Base-by-base conservation (phyloP, 805 yeast genomes). In the Kuraishia piskuri region DNA sequence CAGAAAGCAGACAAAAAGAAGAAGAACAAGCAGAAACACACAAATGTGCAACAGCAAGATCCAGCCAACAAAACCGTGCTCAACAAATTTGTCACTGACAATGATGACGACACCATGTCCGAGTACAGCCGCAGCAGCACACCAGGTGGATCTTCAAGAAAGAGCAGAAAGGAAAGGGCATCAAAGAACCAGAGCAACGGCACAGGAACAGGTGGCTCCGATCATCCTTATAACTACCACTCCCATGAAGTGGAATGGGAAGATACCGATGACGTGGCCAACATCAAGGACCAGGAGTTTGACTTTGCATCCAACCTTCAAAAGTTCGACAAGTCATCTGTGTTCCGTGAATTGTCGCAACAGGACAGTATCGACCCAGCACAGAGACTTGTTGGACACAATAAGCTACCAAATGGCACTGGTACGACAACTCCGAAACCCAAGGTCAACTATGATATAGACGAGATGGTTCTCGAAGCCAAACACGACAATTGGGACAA, bases 261-360 rank as follows among this genome's bases (percentile, higher is more conserved):
- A 83, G 76, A 73, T 52, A 53, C 56, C 9, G 80, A 74, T 46
- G 80, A 77, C 54, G 75, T 81, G 31, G 58, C 69, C 54, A 69
- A 72, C 55, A 76, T 80, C 64, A 74, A 80, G 58, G 57, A 68
- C 53, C 76, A 73, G 22, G 97, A 90, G 57, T 91, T 91, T 68
- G 97, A 91, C 66, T 91, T 91, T 67, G 88, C 82, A 53, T 84
- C 88, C 14, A 88, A 87, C 63, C 74, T 91, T 57, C 84, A 84
- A 22, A 82, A 83, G 73, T 91, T 91, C 62, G 94, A 91, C 66
- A 91, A 91, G 66, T 72, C 76, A 55, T 75, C 83, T 5, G 92
- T 90, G 2, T 86, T 91, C 66, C 87, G 86, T 50, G 90, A 89
- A 63, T 77, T 91, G 61, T 82, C 81, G 51, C 75, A 75, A 56